phyloP scores from a whole-genome alignment of 208 protist species.

The Novymonas esmeraldas region DNA sequence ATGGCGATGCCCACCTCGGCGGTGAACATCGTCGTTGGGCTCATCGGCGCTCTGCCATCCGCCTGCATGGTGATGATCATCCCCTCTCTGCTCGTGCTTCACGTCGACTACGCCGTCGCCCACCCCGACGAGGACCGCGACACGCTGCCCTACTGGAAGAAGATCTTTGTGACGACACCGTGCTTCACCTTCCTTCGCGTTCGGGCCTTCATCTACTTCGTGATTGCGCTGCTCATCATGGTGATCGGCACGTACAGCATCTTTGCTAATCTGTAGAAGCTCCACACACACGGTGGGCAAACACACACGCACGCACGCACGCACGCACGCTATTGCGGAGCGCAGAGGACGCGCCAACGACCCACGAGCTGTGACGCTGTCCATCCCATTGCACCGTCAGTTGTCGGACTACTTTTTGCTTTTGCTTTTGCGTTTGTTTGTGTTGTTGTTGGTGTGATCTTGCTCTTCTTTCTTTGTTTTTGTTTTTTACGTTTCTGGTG shows the following conservation, averaged over 20 bases:
- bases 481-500: not conserved
- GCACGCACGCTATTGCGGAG: not conserved
- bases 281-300: too few relatives aligned
- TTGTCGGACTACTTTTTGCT: too few relatives aligned
- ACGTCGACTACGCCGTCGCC: conserved; percentile 49
- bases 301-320: not conserved
- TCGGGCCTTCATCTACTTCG: conserved; percentile 50
- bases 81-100: conserved; percentile 48
- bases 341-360: too few relatives aligned
- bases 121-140: conserved; percentile 57
- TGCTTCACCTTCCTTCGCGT: conserved; percentile 43
- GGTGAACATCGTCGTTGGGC: conserved; percentile 70
- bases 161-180: conserved; percentile 37
- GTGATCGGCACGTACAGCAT: conserved; percentile 73
- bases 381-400: too few relatives aligned
- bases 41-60: conserved; percentile 75
- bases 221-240: conserved; percentile 70
- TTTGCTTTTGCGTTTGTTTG: too few relatives aligned
- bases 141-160: conserved; percentile 58
- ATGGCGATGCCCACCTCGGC: conserved; percentile 57
- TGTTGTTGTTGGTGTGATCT: too few relatives aligned
- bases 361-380: too few relatives aligned
- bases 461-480: not conserved
- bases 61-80: conserved; percentile 77
- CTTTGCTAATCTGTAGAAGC: conserved; percentile 8